phyloP scores from a whole-genome alignment of 1,284 basidiomycete species.

The Inonotus obliquus region DNA sequence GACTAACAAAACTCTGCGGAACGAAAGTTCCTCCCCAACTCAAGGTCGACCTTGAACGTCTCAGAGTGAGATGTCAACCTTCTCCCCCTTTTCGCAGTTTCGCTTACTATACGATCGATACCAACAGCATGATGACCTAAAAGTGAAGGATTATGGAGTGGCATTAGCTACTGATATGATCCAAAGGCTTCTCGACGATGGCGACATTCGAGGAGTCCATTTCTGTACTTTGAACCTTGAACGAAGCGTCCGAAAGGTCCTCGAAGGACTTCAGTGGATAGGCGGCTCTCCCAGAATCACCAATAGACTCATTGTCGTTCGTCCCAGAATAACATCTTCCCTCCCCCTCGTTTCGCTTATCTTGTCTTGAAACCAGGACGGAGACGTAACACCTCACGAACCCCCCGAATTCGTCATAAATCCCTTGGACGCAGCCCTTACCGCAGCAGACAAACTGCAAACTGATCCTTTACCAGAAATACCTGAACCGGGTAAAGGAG shows the following conservation, averaged over 20 bases:
- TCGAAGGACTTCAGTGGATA: constrained; percentile 77
- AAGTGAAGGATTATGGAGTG: constrained; percentile 88
- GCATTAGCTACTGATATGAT: constrained; percentile 78
- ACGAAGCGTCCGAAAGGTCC: constrained; percentile 87
- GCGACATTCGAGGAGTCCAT: constrained; percentile 80
- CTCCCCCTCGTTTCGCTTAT: constrained; percentile 4
- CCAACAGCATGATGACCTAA: constrained; percentile 88
- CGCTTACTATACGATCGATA: too few relatives aligned
- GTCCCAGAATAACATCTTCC: too few relatives aligned
- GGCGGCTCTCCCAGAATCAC: constrained; percentile 35
- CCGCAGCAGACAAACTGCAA: constrained; percentile 46
- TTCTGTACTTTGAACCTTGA: constrained; percentile 98
- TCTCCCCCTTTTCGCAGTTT: too few relatives aligned
- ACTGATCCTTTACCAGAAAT: constrained; percentile 36
- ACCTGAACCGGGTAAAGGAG: constrained; percentile 60
- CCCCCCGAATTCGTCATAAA: constrained; percentile 45
- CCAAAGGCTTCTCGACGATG: constrained; percentile 45
- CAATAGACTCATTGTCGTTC: constrained; percentile 70
- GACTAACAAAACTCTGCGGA: constrained; percentile 87
- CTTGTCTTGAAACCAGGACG: constrained; percentile 9
- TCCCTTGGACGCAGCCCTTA: constrained; percentile 54
- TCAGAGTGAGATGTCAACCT: constrained; percentile 80
- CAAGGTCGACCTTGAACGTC: constrained; percentile 67
- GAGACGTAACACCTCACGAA: constrained; percentile 25
- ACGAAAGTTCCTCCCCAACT: constrained; percentile 73